Base-by-base conservation (phyloP, 495 filamentous ascomycete genomes). In the Diplogelasinospora grovesii region DNA sequence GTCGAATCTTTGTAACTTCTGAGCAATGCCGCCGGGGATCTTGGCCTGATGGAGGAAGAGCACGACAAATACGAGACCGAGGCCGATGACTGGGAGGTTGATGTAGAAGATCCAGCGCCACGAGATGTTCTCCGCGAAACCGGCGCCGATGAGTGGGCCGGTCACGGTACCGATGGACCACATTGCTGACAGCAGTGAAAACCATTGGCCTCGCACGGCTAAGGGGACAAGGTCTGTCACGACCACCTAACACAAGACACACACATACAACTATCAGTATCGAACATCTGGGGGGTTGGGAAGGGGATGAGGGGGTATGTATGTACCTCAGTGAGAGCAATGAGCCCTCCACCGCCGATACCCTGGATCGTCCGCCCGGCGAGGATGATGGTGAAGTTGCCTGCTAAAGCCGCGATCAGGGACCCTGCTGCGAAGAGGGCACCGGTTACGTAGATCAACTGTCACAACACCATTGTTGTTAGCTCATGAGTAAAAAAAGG, bases 111-210 rank as follows among this genome's bases (percentile, higher is more conserved):
- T 69, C 55, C 55, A 57, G 2, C 53, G 34, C 48, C 48, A 50
- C 21, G 35, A 25, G 65, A 68, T 4, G 21, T 75, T 71, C 44
- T 86, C 63, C 2, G 82, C 66, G 44, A 86, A 84, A 0, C 70
- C 80, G 14, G 82, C 82, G 24, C 79, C 83, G 8, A 86, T 59
- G 26, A 88, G 60, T 3, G 84, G 84, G 1, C 84, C 83, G 3
- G 66, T 64, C 0, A 85, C 81, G 0, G 74, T 78, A 1, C 83
- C 84, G 14, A 87, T 34, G 23, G 75, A 71, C 78, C 78, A 81
- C 70, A 79, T 79, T 8, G 58, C 68, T 18, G 51, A 57, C 20
- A 70, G 32, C 19, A 67, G 35, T 25, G 60, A 59, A 50, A 68
- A 60, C 52, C 59, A 74, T 30, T 65, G 61, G 3, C 71, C 73